Base-by-base conservation (phyloP, 2,329 filamentous ascomycete species). In the Periconia digitata region DNA sequence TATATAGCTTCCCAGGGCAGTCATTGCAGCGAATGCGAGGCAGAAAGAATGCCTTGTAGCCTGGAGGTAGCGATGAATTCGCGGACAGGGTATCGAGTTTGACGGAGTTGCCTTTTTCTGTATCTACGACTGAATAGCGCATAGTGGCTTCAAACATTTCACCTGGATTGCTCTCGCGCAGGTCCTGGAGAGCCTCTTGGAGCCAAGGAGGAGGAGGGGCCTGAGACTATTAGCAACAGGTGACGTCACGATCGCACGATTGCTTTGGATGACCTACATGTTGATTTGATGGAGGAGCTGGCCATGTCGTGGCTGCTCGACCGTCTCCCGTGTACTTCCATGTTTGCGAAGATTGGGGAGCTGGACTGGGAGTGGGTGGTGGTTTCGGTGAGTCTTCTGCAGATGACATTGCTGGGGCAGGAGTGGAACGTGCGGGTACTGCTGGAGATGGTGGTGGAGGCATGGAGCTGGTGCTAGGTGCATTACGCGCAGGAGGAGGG, bases 1-100 rank as follows among this genome's bases (percentile, higher is more conserved):
- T 96, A 72, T 99, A 99, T 10, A 96, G 77, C 72, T 96, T 97
- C 23, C 90, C 90, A 0, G 90, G 90, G 68, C 94, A 97, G 70
- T 99, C 94, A 40, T 87, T 83, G 70, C 94, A 99, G 49, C 90
- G 82, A 55, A 99, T 96, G 43, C 94, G 82, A 8, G 94, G 94
- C 42, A 96, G 78, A 72, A 87, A 97, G 73, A 89, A 88, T 59
- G 87, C 90, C 62, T 87, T 89, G 52, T 90, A 77, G 53, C 87
- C 82, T 51, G 79, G 76, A 45, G 81, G 85, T 8, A 80, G 74
- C 15, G 79, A 76, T 38, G 80, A 76, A 32, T 77, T 79, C 2
- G 68, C 63, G 13, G 66, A 63, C 8, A 74, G 50, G 29, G 79
- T 62, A 67, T 77, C 73, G 22, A 75, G 73, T 32, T 84, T 76